Conservation (phyloP, 805 yeast genomes). For the Kregervanrija delftensis region DNA sequence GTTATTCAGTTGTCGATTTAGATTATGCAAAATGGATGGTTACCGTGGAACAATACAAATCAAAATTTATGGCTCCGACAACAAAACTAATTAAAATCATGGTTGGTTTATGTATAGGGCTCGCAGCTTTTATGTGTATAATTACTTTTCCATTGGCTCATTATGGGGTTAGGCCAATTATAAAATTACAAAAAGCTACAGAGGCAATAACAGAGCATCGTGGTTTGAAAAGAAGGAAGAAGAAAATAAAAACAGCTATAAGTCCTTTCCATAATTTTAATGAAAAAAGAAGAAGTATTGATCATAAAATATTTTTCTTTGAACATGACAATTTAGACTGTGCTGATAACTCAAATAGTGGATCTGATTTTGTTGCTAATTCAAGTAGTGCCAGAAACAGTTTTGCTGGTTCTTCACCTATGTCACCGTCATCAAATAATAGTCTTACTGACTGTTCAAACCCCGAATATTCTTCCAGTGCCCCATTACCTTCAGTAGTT, state of each 20-base stretch:
- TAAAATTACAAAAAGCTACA: constrained; percentile 73
- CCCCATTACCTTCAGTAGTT: constrained; percentile 19
- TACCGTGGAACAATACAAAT: constrained; percentile 55
- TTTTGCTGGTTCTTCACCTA: constrained; percentile 6
- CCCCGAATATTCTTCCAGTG: neutral
- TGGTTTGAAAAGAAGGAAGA: constrained; percentile 20
- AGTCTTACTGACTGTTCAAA: constrained; percentile 5
- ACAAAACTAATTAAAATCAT: constrained; percentile 56
- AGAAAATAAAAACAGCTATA: constrained; percentile 14
- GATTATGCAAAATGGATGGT: constrained; percentile 61
- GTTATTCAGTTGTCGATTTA: constrained; percentile 43
- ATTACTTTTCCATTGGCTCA: constrained; percentile 81
- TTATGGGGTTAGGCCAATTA: constrained; percentile 78
- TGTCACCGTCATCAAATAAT: constrained; percentile 7
- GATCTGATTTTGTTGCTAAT: neutral
- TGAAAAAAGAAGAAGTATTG: constrained; percentile 1
- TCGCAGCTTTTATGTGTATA: constrained; percentile 66
- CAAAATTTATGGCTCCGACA: constrained; percentile 57
- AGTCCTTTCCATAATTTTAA: constrained; percentile 9
- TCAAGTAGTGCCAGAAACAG: constrained; percentile 4
- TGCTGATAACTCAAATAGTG: neutral
- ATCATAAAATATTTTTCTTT: neutral
- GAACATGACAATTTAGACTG: neutral
- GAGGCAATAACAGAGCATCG: constrained; percentile 52
- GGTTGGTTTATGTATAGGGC: constrained; percentile 70